A percentile compares a stretch with the other conserved stretches of the same genome.
These are phyloP conservation scores for Pichia sp. DNA, from an alignment of 1,139 yeast genomes.

Conservation along the genomic window DNA sequence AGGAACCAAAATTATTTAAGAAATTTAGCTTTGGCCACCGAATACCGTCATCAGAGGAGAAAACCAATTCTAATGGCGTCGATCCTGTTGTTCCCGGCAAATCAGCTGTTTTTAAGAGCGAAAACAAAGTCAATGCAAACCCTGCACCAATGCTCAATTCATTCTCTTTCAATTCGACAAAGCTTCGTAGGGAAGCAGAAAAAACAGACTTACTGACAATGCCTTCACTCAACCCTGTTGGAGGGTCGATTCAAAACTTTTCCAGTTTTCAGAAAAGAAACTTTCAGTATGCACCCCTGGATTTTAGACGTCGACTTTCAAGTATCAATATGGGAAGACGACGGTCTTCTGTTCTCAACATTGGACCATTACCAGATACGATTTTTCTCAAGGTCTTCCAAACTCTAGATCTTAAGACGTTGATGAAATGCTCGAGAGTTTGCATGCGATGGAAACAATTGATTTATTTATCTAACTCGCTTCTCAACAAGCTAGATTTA, in stretches of 20 bases:
- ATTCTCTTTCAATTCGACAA: conserved; percentile 9
- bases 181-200: background rate
- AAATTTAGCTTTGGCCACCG: background rate
- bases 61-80: background rate
- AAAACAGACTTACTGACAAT: conserved; percentile 18
- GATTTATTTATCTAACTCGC: conserved; percentile 50
- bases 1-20: background rate
- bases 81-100: background rate
- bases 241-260: conserved; percentile 27
- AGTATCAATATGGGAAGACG: conserved; percentile 40
- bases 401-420: conserved; percentile 47
- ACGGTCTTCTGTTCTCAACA: conserved; percentile 52
- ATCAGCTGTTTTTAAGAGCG: background rate
- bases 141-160: conserved; percentile 9
- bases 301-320: conserved; percentile 45
- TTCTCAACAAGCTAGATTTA: conserved; percentile 50
- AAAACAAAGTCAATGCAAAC: background rate
- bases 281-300: conserved; percentile 51
- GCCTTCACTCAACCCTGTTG: conserved; percentile 26
- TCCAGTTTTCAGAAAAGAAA: conserved; percentile 19
- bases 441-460: conserved; percentile 66
- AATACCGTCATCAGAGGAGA: background rate
- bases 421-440: conserved; percentile 54
- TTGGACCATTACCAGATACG: conserved; percentile 59
- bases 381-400: conserved; percentile 51